phyloP scores from a whole-genome alignment of 345 rosid species.

The Gossypium longicalyx region DNA sequence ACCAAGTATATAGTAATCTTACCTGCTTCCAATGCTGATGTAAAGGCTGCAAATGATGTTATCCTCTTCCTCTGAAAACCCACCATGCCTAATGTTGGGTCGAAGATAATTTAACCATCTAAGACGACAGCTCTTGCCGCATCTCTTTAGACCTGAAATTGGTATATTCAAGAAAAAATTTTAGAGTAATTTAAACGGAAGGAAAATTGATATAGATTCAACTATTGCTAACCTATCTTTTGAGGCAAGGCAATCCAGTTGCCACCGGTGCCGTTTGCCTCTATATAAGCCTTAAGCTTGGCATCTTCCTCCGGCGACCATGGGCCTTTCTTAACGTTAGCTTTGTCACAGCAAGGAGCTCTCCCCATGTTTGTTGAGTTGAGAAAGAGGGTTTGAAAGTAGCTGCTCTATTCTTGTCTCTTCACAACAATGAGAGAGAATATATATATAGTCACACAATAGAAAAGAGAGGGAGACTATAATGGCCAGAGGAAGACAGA shows the following conservation, averaged over 20 bases:
- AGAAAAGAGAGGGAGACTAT: constrained; percentile 27
- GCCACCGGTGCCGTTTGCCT: constrained; percentile 68
- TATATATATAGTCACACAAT: constrained; percentile 16
- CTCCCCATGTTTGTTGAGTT: constrained; percentile 55
- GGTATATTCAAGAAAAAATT: background rate
- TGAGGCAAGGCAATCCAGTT: constrained; percentile 88
- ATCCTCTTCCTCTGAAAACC: constrained; percentile 59
- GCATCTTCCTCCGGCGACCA: constrained; percentile 95
- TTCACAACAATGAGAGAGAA: constrained; percentile 26
- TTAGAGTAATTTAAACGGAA: too few species aligned
- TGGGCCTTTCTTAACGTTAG: constrained; percentile 84
- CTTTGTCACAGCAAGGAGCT: constrained; percentile 90
- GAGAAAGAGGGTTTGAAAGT: background rate
- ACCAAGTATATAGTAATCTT: background rate
- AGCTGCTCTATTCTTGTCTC: constrained; percentile 17
- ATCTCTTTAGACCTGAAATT: constrained; percentile 46
- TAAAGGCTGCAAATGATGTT: constrained; percentile 52
- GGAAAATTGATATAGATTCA: background rate
- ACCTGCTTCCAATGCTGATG: constrained; percentile 57
- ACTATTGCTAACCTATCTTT: constrained; percentile 47
- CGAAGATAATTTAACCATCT: constrained; percentile 60
- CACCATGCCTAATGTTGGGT: constrained; percentile 56
- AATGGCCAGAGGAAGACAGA: constrained; percentile 66
- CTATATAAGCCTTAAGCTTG: constrained; percentile 65
- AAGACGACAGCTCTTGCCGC: constrained; percentile 59